Base-by-base conservation (phyloP, 73 alveolate species). In the Tetrahymena malaccensis region DNA sequence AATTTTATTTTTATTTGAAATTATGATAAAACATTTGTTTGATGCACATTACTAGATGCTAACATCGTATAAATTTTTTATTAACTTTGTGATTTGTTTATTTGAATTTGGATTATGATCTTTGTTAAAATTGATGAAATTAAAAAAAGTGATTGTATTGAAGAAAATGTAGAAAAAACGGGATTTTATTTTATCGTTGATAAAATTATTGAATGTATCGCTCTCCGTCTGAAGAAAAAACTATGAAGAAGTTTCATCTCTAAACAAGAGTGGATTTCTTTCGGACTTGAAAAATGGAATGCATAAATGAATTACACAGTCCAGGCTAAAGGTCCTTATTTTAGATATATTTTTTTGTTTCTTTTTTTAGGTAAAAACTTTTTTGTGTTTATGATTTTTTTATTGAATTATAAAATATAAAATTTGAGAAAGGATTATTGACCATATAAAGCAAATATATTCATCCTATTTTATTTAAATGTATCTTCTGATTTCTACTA, bases 211-310 rank as follows among this genome's bases (percentile, higher is more conserved):
- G 17, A 70, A 70, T 70, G 89, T 70, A 70, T 70, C 89, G 89
- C 89, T 70, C 89, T 70, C 89, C 89, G 89, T 70, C 89, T 70
- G 89, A 70, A 70, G 89, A 70, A 70, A 70, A 70, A 70, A 70
- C 89, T 70, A 70, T 70, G 37, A 70, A 70, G 37, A 70, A 70
- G 89, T 70, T 70, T 70, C 89, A 70, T 70, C 89, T 70, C 89
- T 70, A 70, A 70, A 70, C 89, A 70, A 70, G 89, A 70, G 89
- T 70, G 89, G 89, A 70, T 70, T 70, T 70, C 89, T 70, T 70
- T 70, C 19, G 89, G 89, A 70, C 89, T 70, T 70, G 89, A 70
- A 70, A 70, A 70, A 70, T 70, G 89, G 89, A 70, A n/a, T 70
- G 89, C 37, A 70, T 70, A 31, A n/a, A 70, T 70, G 89, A 27